Conservation (phyloP, 495 filamentous ascomycete genomes). For the Aspergillus homomorphus region DNA sequence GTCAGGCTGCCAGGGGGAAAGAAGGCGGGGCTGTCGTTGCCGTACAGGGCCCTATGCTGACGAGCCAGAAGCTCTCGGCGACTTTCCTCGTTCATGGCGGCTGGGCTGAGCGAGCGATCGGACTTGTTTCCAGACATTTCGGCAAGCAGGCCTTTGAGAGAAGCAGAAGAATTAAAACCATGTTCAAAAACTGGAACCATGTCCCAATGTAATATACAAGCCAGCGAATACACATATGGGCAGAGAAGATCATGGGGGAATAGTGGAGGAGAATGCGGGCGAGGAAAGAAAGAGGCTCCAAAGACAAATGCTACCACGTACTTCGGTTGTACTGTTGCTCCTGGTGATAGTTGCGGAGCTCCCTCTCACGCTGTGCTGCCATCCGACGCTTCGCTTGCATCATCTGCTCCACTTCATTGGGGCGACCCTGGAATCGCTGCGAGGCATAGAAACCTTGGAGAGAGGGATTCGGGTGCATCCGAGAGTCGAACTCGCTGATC, state of each 20-base stretch:
- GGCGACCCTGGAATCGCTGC: constrained; percentile 88
- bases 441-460: constrained; percentile 90
- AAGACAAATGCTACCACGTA: constrained; percentile 57
- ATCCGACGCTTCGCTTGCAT: constrained; percentile 98
- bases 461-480: constrained; percentile 71
- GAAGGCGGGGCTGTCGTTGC: constrained; percentile 64
- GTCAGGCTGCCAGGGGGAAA: constrained; percentile 56
- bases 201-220: constrained; percentile 51
- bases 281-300: constrained; percentile 27
- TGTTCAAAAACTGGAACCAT: constrained; percentile 35
- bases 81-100: constrained; percentile 89
- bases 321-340: constrained; percentile 99
- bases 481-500: constrained; percentile 78
- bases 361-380: constrained; percentile 97
- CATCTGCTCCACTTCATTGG: constrained; percentile 96
- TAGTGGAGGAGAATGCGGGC: constrained; percentile 27
- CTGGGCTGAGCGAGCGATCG: constrained; percentile 89
- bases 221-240: constrained; percentile 40
- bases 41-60: constrained; percentile 89
- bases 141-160: constrained; percentile 68
- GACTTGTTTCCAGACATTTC: constrained; percentile 81
- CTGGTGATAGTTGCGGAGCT: constrained; percentile 99
- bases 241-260: constrained; percentile 33
- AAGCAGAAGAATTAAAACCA: constrained; percentile 46
- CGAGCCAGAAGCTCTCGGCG: constrained; percentile 94